phyloP scores from a whole-genome alignment of 129 eudicot species.

The Chrysanthemum lavandulifolium region DNA sequence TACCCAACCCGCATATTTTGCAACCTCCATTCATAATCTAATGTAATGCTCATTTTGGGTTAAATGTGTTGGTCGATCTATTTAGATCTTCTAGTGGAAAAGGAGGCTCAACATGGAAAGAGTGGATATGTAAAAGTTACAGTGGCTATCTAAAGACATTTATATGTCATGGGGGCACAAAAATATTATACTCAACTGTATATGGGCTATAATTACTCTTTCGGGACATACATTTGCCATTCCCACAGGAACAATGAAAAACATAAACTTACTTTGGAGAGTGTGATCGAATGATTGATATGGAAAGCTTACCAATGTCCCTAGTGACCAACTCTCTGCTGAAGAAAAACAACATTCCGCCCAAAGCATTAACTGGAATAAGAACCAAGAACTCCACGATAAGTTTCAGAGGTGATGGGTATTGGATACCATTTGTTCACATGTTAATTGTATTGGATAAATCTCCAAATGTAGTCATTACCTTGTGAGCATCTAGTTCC shows the following conservation, averaged over 20 bases:
- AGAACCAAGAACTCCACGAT: conserved; percentile 36
- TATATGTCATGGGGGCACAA: background rate
- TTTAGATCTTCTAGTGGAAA: background rate
- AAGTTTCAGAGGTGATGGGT: too few species aligned
- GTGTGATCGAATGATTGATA: conserved; percentile 38
- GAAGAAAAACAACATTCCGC: conserved; percentile 35
- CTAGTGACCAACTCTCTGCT: conserved; percentile 34
- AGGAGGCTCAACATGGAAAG: background rate
- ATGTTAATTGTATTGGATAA: too few species aligned
- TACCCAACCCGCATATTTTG: too few species aligned
- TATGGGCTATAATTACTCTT: background rate
- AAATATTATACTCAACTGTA: background rate
- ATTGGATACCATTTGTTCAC: too few species aligned
- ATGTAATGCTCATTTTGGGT: background rate
- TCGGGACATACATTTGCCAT: background rate
- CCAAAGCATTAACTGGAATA: conserved; percentile 39
- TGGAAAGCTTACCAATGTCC: conserved; percentile 49
- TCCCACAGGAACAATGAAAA: conserved; percentile 12
- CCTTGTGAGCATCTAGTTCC: too few species aligned
- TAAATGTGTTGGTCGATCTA: background rate
- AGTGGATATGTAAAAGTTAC: background rate
- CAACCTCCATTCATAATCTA: background rate
- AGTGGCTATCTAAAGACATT: background rate
- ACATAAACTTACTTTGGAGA: conserved; percentile 36
- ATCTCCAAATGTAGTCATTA: fast-evolving